Percentiles rank a stretch among this genome's conserved stretches.
Evolutionary conservation across 768 basidiomycete genomes (phyloP).

Genomic region (Sarcodon aspratus): DNA sequence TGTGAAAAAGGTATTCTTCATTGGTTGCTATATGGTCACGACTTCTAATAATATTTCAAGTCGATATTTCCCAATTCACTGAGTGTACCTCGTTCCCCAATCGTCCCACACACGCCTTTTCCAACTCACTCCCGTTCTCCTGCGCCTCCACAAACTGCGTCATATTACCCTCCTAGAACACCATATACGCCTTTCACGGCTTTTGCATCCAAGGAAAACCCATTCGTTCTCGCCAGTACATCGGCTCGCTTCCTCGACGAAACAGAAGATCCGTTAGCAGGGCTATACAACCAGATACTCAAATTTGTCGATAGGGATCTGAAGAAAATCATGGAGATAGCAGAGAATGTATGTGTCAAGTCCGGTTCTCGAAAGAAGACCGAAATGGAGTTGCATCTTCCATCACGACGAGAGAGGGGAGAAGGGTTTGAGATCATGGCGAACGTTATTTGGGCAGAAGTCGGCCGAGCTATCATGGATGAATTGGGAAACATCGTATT

Average conservation of each 20-base stretch:
- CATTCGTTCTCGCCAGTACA: slow-evolving; percentile 21
- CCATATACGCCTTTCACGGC: slow-evolving; percentile 44
- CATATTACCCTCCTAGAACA: slow-evolving; percentile 36
- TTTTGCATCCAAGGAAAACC: slow-evolving; percentile 28
- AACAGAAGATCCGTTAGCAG: slow-evolving; percentile 54
- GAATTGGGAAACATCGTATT: slow-evolving; percentile 80
- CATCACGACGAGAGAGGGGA: slow-evolving; percentile 7
- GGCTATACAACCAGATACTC: slow-evolving; percentile 73
- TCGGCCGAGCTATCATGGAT: slow-evolving; percentile 69
- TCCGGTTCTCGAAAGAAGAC: slow-evolving; percentile 17
- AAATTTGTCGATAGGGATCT: slow-evolving; percentile 73
- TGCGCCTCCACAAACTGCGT: slow-evolving; percentile 28
- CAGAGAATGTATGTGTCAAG: slow-evolving; percentile 54
- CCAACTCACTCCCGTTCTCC: slow-evolving; percentile 18
- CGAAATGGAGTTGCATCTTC: background rate
- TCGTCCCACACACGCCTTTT: slow-evolving; percentile 70
- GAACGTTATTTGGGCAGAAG: slow-evolving; percentile 82
- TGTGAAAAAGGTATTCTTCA: slow-evolving; percentile 55
- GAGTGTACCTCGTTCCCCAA: slow-evolving; percentile 57
- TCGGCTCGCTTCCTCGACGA: slow-evolving; percentile 52
- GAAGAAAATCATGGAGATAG: slow-evolving; percentile 61
- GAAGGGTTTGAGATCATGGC: slow-evolving; percentile 75
- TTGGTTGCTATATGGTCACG: background rate
- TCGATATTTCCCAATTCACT: slow-evolving; percentile 71
- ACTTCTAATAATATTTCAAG: background rate